Evolutionary conservation across 768 basidiomycete genomes (phyloP).

Genomic region (Suillus paluster): DNA sequence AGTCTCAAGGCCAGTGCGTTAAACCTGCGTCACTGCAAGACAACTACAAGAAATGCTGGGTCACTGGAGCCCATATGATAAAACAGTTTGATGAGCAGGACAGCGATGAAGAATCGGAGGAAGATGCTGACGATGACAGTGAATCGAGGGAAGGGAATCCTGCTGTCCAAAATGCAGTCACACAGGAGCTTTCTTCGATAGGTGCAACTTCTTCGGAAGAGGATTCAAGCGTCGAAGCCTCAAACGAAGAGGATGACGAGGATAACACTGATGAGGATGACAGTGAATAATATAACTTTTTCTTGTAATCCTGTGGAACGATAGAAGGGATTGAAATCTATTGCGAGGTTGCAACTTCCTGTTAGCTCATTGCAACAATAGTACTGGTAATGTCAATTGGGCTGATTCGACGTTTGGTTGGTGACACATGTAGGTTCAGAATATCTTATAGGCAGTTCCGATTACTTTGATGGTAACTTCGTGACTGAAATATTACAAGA

Average conservation of each 20-base stretch:
- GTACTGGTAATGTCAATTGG: not conserved
- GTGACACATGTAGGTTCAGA: not conserved
- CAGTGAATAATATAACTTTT: slow-evolving; percentile 13
- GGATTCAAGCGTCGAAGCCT: slow-evolving; percentile 22
- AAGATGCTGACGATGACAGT: slow-evolving; percentile 26
- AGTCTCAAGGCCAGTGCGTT: slow-evolving; percentile 55
- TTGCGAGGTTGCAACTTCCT: not conserved
- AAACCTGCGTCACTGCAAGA: slow-evolving; percentile 47
- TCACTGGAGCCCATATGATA: slow-evolving; percentile 73
- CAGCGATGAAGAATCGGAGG: slow-evolving; percentile 50
- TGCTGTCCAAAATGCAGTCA: slow-evolving; percentile 6
- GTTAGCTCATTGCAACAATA: not conserved
- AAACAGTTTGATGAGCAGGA: slow-evolving; percentile 83
- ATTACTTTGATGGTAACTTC: not conserved
- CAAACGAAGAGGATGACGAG: slow-evolving; percentile 18
- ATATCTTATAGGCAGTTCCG: not conserved
- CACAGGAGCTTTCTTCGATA: not conserved
- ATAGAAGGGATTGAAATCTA: slow-evolving; percentile 15
- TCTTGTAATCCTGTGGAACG: not conserved
- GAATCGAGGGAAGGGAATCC: slow-evolving; percentile 14
- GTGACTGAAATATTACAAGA: not conserved
- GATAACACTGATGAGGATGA: slow-evolving; percentile 8
- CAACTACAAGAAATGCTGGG: slow-evolving; percentile 71
- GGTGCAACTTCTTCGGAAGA: slow-evolving; percentile 19
- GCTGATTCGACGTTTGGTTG: not conserved